phyloP scores from a whole-genome alignment of 75 land plant genomes.

The Cupressus sempervirens region DNA sequence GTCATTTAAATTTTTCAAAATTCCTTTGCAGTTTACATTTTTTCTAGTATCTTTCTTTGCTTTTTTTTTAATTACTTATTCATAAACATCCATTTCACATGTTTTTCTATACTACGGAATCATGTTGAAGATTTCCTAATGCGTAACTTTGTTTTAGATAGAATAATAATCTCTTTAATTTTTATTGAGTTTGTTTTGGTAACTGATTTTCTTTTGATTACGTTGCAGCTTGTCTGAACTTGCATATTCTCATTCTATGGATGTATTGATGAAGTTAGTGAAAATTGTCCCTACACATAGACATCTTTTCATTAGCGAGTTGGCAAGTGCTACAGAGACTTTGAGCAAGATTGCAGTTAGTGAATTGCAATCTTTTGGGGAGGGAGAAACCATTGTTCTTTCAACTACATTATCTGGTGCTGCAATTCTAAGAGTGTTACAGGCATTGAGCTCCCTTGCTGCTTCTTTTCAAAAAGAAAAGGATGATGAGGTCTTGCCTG shows the following conservation, averaged over 20 bases:
- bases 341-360: conserved; percentile 66
- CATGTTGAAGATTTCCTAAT: neutral
- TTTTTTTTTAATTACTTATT: neutral
- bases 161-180: neutral
- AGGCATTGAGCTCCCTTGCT: conserved; percentile 85
- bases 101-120: neutral
- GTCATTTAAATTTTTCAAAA: neutral
- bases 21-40: neutral
- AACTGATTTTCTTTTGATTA: neutral
- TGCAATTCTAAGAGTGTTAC: conserved; percentile 84
- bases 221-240: conserved; percentile 77
- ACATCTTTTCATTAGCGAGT: conserved; percentile 73
- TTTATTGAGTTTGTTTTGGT: neutral
- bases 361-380: conserved; percentile 69
- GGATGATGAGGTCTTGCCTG: conserved; percentile 33
- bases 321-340: conserved; percentile 71
- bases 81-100: neutral
- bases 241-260: conserved; percentile 80
- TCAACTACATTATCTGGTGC: conserved; percentile 70
- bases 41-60: neutral
- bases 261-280: conserved; percentile 82
- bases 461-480: conserved; percentile 49
- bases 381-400: conserved; percentile 62
- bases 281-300: conserved; percentile 72
- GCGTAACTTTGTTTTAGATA: neutral